These are phyloP conservation scores for Camelina sativa DNA, from an alignment of 345 rosid genomes.

Conservation along the genomic window DNA sequence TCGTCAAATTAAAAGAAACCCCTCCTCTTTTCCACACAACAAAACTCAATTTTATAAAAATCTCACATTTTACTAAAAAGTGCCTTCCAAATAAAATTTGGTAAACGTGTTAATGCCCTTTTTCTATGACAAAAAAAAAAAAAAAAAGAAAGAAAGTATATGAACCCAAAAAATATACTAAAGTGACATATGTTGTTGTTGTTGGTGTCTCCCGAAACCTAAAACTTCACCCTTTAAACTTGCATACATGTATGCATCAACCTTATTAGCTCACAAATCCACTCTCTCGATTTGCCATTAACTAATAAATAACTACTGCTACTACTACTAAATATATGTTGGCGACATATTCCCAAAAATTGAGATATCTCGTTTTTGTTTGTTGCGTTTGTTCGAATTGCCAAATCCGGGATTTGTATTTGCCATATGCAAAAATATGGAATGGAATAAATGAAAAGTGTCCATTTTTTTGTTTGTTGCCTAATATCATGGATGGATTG, in stretches of 20 bases:
- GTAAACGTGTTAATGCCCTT: slow-evolving; percentile 37
- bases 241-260: not conserved
- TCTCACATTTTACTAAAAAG: slow-evolving; percentile 45
- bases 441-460: slow-evolving; percentile 25
- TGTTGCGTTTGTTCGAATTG: slow-evolving; percentile 27
- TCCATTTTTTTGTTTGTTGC: no score
- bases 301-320: not conserved
- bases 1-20: slow-evolving; percentile 50
- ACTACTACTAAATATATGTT: not conserved
- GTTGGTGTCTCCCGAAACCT: slow-evolving; percentile 40
- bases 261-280: slow-evolving; percentile 33
- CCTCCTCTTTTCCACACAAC: slow-evolving; percentile 42
- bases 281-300: slow-evolving; percentile 16
- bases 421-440: slow-evolving; percentile 15
- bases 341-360: slow-evolving; percentile 39
- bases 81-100: slow-evolving; percentile 20
- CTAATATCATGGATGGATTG: no score
- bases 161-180: not conserved
- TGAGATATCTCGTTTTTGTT: slow-evolving; percentile 26
- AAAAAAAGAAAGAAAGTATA: no score
- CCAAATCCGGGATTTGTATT: slow-evolving; percentile 44
- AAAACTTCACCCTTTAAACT: slow-evolving; percentile 41
- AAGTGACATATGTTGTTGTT: slow-evolving; percentile 28
- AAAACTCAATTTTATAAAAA: slow-evolving; percentile 35
- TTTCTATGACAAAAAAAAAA: not conserved